Evolutionary conservation across 805 yeast species (phyloP).

Genomic region (Candida patagonica): DNA sequence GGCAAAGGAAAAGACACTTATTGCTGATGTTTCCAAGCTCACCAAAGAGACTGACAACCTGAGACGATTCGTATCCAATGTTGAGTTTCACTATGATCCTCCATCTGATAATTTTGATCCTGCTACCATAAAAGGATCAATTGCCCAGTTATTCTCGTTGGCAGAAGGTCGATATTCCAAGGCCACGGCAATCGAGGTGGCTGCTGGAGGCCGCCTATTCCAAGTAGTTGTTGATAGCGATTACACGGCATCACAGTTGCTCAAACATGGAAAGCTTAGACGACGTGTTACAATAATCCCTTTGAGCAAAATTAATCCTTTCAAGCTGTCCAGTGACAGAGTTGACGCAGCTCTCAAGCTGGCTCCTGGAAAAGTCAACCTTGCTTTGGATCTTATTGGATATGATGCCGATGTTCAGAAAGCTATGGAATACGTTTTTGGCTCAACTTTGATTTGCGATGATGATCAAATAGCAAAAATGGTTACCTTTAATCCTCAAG

Average conservation of each 20-base stretch:
- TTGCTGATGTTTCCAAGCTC: constrained; percentile 36
- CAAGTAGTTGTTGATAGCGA: constrained; percentile 89
- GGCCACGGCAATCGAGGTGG: constrained; percentile 79
- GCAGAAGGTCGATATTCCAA: constrained; percentile 46
- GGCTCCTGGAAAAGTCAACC: constrained; percentile 78
- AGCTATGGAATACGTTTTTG: constrained; percentile 91
- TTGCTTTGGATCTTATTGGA: constrained; percentile 76
- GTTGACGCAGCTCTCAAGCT: constrained; percentile 60
- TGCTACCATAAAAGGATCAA: constrained; percentile 70
- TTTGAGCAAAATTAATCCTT: constrained; percentile 68
- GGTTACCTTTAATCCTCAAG: constrained; percentile 78
- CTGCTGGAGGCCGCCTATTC: constrained; percentile 87
- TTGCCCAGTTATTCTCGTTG: constrained; percentile 71
- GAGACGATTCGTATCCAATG: constrained; percentile 55
- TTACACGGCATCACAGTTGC: constrained; percentile 68
- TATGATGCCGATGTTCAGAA: constrained; percentile 59
- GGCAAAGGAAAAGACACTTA: constrained; percentile 25
- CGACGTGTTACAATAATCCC: constrained; percentile 90
- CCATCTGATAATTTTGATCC: constrained; percentile 57
- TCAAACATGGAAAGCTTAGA: constrained; percentile 68
- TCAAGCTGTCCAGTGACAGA: constrained; percentile 41
- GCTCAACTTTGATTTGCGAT: constrained; percentile 76
- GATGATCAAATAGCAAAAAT: constrained; percentile 83
- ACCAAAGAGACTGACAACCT: constrained; percentile 43
- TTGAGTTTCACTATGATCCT: constrained; percentile 63